Evolutionary conservation across 345 rosid genomes (phyloP), one percentile per base, ranked within the genome.

Genomic region (Rhizophora apiculata): DNA sequence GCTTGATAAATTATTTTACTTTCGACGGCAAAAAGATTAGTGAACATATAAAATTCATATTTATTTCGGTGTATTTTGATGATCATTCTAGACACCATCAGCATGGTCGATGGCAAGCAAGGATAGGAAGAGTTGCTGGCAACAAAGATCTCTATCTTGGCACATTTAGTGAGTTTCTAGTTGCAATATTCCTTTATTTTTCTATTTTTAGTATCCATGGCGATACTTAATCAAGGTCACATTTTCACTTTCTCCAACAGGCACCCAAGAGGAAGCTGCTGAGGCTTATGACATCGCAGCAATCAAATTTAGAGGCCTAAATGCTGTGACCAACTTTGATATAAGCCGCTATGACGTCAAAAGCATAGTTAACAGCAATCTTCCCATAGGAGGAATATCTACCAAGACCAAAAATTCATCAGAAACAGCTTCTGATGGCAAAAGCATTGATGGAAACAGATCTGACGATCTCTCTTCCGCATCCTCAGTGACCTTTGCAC

Each of bases 91-190:
- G 97, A 82, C 98, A 94, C 71, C 97, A 94, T 85, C 98, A 94
- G 75, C 98, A 94, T 62, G 97, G 98, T 67, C 74, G 98, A 65
- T 94, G 98, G 97, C 98, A 94, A 72, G 98, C 98, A 36, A 87
- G 98, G 63, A 94, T 94, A 0, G 98, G 98, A 11, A 84, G 98
- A 79, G 98, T 94, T 57, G 98, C 98, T 0, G 98, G 98, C 68
- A 94, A 94, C 83, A 94, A 91, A 72, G 98, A 94, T 79, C 97
- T 94, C 60, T 94, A 94, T 70, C 97, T 94, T 5, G 98, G 98
- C 79, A 94, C 98, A 51, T 94, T 91, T 69, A 88, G 98, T 93
- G 79, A 83, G 94, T 27, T 2, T 62, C 3, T 30, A 11, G 8
- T 4, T 10, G n/a, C 22, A 22, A 8, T 30, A 3, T 56, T 0